Evolutionary conservation across 2,329 filamentous ascomycete species (phyloP).

Genomic region (Apiospora saccharicola): DNA sequence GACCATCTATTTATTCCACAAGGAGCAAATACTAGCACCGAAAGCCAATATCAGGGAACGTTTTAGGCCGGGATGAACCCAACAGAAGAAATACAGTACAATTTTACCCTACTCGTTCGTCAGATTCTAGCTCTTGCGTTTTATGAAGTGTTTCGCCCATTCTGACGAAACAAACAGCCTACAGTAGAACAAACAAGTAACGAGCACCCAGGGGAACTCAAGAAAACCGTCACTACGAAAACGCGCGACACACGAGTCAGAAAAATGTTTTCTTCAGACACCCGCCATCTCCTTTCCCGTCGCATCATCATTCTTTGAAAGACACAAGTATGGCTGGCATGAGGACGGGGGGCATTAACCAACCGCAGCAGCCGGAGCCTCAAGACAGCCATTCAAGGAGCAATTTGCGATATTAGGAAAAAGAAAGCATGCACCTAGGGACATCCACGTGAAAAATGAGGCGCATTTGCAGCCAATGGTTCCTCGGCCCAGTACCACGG

Average conservation of each 20-base stretch:
- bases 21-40: neutral
- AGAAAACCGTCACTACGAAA: neutral
- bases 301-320: neutral
- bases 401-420: neutral
- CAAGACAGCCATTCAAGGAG: neutral
- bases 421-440: neutral
- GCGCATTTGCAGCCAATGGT: neutral
- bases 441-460: constrained; percentile 1
- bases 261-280: neutral
- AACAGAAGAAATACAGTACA: neutral
- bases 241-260: neutral
- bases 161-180: neutral
- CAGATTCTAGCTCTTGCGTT: neutral
- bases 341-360: neutral
- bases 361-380: neutral
- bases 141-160: neutral
- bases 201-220: neutral
- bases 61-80: neutral
- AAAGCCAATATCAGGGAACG: too few relatives aligned
- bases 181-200: neutral
- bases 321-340: neutral
- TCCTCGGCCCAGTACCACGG: neutral
- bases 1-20: too few relatives aligned
- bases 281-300: neutral
- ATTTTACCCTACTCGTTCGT: neutral